Conservation (phyloP, 768 basidiomycete genomes). For the Saitozyma sp. region DNA sequence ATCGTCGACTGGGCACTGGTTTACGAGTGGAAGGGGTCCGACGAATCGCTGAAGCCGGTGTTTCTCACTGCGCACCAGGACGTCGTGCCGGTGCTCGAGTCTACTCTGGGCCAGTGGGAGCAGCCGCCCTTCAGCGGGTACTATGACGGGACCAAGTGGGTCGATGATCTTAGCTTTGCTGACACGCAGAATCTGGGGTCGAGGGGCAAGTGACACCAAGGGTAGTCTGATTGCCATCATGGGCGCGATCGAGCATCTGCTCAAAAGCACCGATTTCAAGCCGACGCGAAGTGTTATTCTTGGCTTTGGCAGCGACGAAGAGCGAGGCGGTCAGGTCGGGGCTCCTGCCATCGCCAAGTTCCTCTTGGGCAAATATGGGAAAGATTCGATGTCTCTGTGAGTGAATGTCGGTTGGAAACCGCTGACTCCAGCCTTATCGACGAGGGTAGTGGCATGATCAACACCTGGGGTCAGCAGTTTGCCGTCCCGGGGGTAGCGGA, state of each 20-base stretch:
- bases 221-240: slow-evolving; percentile 56
- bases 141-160: slow-evolving; percentile 53
- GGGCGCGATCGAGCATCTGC: slow-evolving; percentile 65
- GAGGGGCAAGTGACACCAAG: slow-evolving; percentile 75
- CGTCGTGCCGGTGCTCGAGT: slow-evolving; percentile 67
- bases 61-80: slow-evolving; percentile 57
- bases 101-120: slow-evolving; percentile 61
- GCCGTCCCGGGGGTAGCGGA: slow-evolving; percentile 51
- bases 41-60: slow-evolving; percentile 66
- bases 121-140: slow-evolving; percentile 66
- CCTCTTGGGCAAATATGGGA: slow-evolving; percentile 66
- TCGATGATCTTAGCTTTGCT: not conserved
- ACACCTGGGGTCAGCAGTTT: slow-evolving; percentile 40
- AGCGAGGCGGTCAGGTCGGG: slow-evolving; percentile 55
- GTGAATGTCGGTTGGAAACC: not conserved
- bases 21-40: slow-evolving; percentile 69
- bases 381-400: slow-evolving; percentile 66
- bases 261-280: slow-evolving; percentile 60
- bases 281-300: slow-evolving; percentile 56
- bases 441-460: slow-evolving; percentile 67
- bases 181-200: slow-evolving; percentile 63
- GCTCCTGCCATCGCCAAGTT: slow-evolving; percentile 55
- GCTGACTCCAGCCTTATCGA: slow-evolving; percentile 62
- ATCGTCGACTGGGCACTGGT: slow-evolving; percentile 71
- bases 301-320: slow-evolving; percentile 69